Conservation (phyloP, 2,329 filamentous ascomycete species). For the Exophiala xenobiotica region DNA sequence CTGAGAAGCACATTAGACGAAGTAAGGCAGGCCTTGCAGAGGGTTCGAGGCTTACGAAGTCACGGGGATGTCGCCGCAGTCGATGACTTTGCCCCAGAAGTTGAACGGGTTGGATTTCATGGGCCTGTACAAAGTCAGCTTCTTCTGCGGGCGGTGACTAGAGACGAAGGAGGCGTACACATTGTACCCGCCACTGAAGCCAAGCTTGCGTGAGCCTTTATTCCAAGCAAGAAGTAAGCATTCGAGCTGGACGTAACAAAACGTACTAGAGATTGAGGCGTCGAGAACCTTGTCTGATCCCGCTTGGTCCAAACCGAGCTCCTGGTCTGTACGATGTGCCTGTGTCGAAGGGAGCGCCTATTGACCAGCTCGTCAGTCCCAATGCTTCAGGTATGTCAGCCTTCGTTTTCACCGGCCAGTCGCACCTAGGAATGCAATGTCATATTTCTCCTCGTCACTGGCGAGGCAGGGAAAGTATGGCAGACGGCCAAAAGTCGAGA, state of each 20-base stretch:
- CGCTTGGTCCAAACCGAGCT: conserved; percentile 79
- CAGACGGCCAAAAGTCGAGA: conserved; percentile 79
- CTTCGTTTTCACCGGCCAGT: background rate
- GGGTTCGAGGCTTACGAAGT: conserved; percentile 62
- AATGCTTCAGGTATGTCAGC: background rate
- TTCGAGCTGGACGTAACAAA: conserved; percentile 18
- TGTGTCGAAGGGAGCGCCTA: conserved; percentile 80
- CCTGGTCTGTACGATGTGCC: conserved; percentile 82
- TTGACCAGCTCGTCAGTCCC: background rate
- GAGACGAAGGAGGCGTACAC: conserved; percentile 50
- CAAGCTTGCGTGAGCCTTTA: conserved; percentile 48
- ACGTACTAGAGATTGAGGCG: conserved; percentile 83
- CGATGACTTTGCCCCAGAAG: conserved; percentile 74
- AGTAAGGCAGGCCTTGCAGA: background rate
- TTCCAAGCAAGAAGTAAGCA: conserved; percentile 27
- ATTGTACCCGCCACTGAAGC: conserved; percentile 78
- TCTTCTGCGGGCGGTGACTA: too few species aligned
- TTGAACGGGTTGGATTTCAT: conserved; percentile 77
- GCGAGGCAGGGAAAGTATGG: conserved; percentile 74
- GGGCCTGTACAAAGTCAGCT: conserved; percentile 48
- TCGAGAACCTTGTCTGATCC: conserved; percentile 82
- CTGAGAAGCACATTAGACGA: conserved; percentile 41
- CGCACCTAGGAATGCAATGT: conserved; percentile 80
- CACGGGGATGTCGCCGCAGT: conserved; percentile 82
- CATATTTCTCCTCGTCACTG: conserved; percentile 69